These are phyloP conservation scores for Chlorencoelia australis DNA, from an alignment of 2,329 filamentous ascomycete species.

Conservation along the genomic window DNA sequence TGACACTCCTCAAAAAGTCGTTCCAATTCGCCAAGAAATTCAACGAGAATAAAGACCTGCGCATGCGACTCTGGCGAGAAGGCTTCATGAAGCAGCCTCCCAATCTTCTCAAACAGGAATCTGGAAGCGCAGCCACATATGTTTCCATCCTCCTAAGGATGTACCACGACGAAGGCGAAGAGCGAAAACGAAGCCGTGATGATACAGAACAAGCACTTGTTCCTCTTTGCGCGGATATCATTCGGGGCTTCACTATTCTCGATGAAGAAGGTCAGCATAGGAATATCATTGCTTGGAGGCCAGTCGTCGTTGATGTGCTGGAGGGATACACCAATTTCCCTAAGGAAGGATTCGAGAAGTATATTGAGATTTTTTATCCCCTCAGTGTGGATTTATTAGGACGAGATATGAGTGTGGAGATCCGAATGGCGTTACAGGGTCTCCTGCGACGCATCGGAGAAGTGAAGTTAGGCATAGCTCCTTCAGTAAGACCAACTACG, in stretches of 20 bases:
- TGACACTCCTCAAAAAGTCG: slow-evolving; percentile 88
- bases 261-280: slow-evolving; percentile 95
- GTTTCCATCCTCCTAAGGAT: slow-evolving; percentile 93
- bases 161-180: slow-evolving; percentile 83
- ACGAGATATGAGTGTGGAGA: slow-evolving; percentile 70
- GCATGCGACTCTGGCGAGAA: slow-evolving; percentile 89
- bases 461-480: slow-evolving; percentile 42
- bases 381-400: slow-evolving; percentile 72
- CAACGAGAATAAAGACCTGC: slow-evolving; percentile 93
- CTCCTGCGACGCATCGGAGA: slow-evolving; percentile 79
- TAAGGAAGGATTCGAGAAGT: slow-evolving; percentile 64
- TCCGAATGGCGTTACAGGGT: slow-evolving; percentile 67
- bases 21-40: slow-evolving; percentile 96
- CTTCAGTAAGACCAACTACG: slow-evolving; percentile 7
- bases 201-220: slow-evolving; percentile 89
- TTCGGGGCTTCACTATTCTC: slow-evolving; percentile 71
- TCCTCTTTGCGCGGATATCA: slow-evolving; percentile 90
- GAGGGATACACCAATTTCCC: slow-evolving; percentile 88
- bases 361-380: slow-evolving; percentile 78
- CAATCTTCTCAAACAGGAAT: slow-evolving; percentile 95
- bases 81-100: slow-evolving; percentile 99
- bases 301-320: slow-evolving; percentile 92
- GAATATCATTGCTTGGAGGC: slow-evolving; percentile 94
- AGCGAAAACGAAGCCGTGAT: slow-evolving; percentile 65
- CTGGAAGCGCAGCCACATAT: slow-evolving; percentile 85